These are phyloP conservation scores for Fusarium continuum DNA, from an alignment of 2,329 filamentous ascomycete species.

Conservation along the genomic window DNA sequence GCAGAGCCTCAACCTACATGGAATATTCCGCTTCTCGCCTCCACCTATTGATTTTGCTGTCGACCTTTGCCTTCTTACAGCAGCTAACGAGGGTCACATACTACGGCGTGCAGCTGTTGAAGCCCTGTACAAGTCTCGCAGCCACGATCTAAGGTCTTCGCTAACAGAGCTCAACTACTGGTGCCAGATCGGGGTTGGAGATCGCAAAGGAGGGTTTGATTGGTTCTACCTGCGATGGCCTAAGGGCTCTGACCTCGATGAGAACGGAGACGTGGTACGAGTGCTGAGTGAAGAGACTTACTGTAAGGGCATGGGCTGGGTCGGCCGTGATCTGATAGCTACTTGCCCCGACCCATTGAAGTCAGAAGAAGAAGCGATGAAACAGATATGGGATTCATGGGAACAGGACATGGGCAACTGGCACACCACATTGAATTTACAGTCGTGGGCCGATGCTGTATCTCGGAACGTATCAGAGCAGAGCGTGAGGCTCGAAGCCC, in stretches of 20 bases:
- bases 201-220: conserved; percentile 84
- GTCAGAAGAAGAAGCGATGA: conserved; percentile 69
- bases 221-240: conserved; percentile 89
- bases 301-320: conserved; percentile 77
- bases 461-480: conserved; percentile 13
- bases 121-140: conserved; percentile 74
- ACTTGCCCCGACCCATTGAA: conserved; percentile 49
- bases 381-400: conserved; percentile 75
- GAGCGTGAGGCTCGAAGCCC: conserved; percentile 45
- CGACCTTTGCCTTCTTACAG: conserved; percentile 83
- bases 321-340: conserved; percentile 68
- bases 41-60: conserved; percentile 74
- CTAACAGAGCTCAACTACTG: conserved; percentile 91
- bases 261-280: conserved; percentile 72
- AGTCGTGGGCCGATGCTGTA: conserved; percentile 50
- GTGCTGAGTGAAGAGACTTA: conserved; percentile 87
- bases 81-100: conserved; percentile 88
- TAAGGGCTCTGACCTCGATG: conserved; percentile 73
- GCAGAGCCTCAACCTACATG: conserved; percentile 79
- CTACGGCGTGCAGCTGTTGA: conserved; percentile 73
- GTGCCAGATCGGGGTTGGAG: conserved; percentile 96
- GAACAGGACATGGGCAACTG: conserved; percentile 69
- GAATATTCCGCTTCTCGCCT: conserved; percentile 78
- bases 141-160: conserved; percentile 79
- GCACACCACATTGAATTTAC: conserved; percentile 54